Evolutionary conservation across 805 yeast genomes (phyloP), one percentile per base, ranked within the genome.

Genomic region (Metschnikowia vanudenii): DNA sequence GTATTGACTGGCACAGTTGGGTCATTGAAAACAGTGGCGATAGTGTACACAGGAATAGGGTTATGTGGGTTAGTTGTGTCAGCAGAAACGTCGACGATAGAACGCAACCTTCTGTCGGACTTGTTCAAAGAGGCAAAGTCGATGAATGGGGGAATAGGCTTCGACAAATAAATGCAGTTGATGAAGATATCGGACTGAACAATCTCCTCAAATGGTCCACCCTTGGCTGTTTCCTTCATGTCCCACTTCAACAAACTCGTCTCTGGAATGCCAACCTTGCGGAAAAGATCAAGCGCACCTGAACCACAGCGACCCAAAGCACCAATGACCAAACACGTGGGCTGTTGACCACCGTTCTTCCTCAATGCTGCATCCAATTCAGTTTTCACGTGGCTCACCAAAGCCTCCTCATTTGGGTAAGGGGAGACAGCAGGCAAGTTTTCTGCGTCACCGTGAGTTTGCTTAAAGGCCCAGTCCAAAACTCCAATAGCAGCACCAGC

Each of bases 401-500:
- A 76, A 43, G 75, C 85, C 31, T 67, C 67, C 74, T 94, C 98
- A 63, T 84, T 86, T 42, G 86, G 83, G 69, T 84, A 92, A 37
- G 97, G 95, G 28, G 81, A 62, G 36, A 91, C 87, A 43, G 89
- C 88, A 33, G 88, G 87, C 57, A 94, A 75, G 54, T 88, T 82
- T 64, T 82, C 80, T 45, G 72, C 61, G 60, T 82, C 88, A 8
- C 77, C 49, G 65, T 87, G 84, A 32, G 82, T 69, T 67, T 88
- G 92, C 69, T 92, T 92, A 73, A 86, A 85, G 41, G 96, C 86
- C 97, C 98, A 94, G 68, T 90, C 96, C 66, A 81, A 81, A 42
- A 92, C 76, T 60, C 99, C 99, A 46, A 94, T 71, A 29, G 99
- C 99, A 30, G 99, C 99, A 61, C 99, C 99, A 6, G 98, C 99